phyloP scores from a whole-genome alignment of 495 filamentous ascomycete species.

The Tuber brumale region DNA sequence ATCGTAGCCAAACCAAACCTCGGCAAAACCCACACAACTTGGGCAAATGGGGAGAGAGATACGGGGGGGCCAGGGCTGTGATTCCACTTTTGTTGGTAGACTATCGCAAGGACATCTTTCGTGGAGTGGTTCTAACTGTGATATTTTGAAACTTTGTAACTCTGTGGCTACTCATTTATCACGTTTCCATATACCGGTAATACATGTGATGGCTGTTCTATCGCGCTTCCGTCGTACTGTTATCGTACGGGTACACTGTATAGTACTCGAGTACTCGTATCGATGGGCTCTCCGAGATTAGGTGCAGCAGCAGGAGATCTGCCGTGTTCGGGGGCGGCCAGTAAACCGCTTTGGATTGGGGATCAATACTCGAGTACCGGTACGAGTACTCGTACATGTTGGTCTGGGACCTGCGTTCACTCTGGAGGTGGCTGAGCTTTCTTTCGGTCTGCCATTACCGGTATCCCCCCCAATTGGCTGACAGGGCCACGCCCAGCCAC shows the following conservation, averaged over 20 bases:
- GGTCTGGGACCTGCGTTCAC: background rate
- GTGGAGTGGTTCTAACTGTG: background rate
- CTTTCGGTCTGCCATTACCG: background rate
- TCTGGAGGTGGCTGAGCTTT: background rate
- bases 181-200: too few species aligned
- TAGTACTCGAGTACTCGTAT: too few species aligned
- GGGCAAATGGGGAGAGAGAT: background rate
- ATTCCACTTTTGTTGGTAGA: background rate
- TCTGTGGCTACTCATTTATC: background rate
- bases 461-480: background rate
- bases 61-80: background rate
- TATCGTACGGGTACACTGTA: too few species aligned
- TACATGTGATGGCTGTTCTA: background rate
- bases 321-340: background rate
- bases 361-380: too few species aligned
- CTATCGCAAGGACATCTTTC: background rate
- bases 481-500: background rate
- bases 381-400: too few species aligned
- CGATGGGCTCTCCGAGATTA: background rate
- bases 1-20: background rate
- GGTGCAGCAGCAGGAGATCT: background rate
- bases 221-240: background rate
- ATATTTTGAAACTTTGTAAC: background rate
- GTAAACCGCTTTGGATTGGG: background rate
- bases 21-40: background rate